These are phyloP conservation scores for Phyllostachys edulis DNA, from an alignment of 176 grass and related monocot genomes.

Conservation along the genomic window DNA sequence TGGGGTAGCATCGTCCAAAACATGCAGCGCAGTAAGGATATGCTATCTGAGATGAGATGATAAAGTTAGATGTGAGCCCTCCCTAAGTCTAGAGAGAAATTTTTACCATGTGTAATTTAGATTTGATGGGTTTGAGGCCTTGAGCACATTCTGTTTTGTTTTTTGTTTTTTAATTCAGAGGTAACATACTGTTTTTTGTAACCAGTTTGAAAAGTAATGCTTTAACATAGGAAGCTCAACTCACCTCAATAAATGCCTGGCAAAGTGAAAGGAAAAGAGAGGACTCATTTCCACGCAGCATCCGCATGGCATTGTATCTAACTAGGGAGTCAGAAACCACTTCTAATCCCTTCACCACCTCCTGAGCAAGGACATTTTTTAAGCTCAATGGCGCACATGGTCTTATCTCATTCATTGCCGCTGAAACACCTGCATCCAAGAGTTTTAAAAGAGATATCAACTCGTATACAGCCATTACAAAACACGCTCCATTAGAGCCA, in stretches of 20 bases:
- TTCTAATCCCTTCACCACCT: conserved; percentile 80
- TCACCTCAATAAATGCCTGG: conserved; percentile 86
- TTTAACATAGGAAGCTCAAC: conserved; percentile 18
- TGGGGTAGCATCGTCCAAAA: conserved; percentile 88
- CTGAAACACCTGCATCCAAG: conserved; percentile 76
- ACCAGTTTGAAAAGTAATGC: neutral
- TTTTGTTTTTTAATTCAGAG: neutral
- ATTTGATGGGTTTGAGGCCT: neutral
- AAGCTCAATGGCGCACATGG: conserved; percentile 87
- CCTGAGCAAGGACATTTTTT: conserved; percentile 75
- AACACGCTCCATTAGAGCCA: neutral
- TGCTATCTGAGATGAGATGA: conserved; percentile 56
- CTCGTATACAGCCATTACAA: conserved; percentile 19
- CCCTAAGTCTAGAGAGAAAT: neutral
- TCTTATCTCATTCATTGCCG: conserved; percentile 93
- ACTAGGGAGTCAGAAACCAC: conserved; percentile 89
- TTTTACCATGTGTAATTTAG: neutral
- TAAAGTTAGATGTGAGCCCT: neutral
- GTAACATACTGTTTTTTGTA: neutral
- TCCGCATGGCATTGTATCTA: conserved; percentile 92
- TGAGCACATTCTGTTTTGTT: neutral
- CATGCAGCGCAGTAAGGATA: conserved; percentile 77
- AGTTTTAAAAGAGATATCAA: neutral
- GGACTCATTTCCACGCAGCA: conserved; percentile 87
- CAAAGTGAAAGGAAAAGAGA: conserved; percentile 88